Evolutionary conservation across 2,329 filamentous ascomycete species (phyloP).

Genomic region (Macrophomina tecta): DNA sequence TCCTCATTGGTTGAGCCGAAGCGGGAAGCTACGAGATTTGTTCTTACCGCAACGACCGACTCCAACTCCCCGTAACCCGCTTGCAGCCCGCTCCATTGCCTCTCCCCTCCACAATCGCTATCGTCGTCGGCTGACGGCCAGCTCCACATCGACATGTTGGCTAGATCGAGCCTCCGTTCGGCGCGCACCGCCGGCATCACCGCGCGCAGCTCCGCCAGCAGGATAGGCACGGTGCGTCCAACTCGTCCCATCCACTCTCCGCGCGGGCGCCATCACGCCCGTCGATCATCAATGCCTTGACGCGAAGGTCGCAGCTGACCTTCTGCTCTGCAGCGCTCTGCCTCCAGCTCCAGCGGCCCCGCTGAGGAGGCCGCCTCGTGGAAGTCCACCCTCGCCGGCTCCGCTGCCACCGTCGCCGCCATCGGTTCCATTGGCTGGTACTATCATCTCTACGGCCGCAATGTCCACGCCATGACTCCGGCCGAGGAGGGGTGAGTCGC

Average conservation of each 20-base stretch:
- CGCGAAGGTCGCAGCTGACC: conserved; percentile 37
- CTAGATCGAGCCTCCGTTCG: conserved; percentile 87
- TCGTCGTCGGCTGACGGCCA: conserved; percentile 44
- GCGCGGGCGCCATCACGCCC: conserved; percentile 34
- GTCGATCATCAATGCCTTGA: conserved; percentile 27
- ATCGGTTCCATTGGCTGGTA: conserved; percentile 95
- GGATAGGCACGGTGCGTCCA: conserved; percentile 54
- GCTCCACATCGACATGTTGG: conserved; percentile 75
- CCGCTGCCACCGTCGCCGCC: conserved; percentile 84
- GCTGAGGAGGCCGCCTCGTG: conserved; percentile 76
- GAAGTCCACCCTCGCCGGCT: conserved; percentile 84
- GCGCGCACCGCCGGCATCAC: conserved; percentile 83
- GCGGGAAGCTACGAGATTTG: conserved; percentile 27
- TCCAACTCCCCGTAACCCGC: conserved; percentile 28
- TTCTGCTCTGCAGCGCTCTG: conserved; percentile 56
- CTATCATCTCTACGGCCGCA: conserved; percentile 92
- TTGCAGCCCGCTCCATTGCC: conserved; percentile 32
- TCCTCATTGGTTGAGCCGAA: conserved; percentile 22
- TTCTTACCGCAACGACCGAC: conserved; percentile 21
- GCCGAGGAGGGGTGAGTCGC: conserved; percentile 94
- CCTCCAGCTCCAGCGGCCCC: conserved; percentile 73
- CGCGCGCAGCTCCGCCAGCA: conserved; percentile 67
- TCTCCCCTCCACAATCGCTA: conserved; percentile 43
- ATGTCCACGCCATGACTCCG: conserved; percentile 86
- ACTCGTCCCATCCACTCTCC: conserved; percentile 37